Percentiles rank a stretch among this genome's conserved stretches.
Evolutionary conservation across 2,329 filamentous ascomycete species (phyloP).

Genomic region (Mycogone perniciosa): DNA sequence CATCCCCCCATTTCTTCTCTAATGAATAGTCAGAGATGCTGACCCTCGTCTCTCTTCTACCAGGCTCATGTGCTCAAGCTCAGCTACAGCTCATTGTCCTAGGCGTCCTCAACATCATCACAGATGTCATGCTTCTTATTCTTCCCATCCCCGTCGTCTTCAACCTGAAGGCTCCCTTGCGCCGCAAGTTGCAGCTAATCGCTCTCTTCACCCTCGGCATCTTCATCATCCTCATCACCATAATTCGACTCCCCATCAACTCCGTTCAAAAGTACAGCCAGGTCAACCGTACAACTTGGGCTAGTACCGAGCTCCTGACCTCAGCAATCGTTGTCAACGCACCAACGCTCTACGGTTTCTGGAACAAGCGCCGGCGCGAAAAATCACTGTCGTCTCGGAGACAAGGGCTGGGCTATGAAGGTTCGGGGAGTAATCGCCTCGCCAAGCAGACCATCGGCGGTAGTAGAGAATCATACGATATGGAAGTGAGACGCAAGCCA

Average conservation of each 20-base stretch:
- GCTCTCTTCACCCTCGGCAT: conserved; percentile 31
- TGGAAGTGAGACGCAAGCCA: conserved; percentile 1
- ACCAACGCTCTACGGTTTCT: conserved; percentile 30
- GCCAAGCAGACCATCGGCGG: conserved; percentile 8
- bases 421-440: neutral
- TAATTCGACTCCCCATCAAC: conserved; percentile 34
- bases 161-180: conserved; percentile 21
- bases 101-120: conserved; percentile 28
- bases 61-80: conserved; percentile 24
- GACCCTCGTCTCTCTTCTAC: neutral
- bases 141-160: conserved; percentile 23
- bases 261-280: conserved; percentile 28
- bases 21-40: neutral
- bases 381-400: conserved; percentile 9
- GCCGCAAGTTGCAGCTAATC: conserved; percentile 27
- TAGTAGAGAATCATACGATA: neutral
- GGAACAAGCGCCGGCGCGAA: conserved; percentile 22
- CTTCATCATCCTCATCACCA: conserved; percentile 34
- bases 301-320: conserved; percentile 30
- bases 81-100: conserved; percentile 28
- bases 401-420: neutral
- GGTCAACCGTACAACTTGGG: conserved; percentile 32
- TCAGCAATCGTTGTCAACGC: conserved; percentile 32
- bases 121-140: conserved; percentile 24
- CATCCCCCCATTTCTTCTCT: neutral